phyloP scores from a whole-genome alignment of 345 rosid species.

The Hibiscus mutabilis region DNA sequence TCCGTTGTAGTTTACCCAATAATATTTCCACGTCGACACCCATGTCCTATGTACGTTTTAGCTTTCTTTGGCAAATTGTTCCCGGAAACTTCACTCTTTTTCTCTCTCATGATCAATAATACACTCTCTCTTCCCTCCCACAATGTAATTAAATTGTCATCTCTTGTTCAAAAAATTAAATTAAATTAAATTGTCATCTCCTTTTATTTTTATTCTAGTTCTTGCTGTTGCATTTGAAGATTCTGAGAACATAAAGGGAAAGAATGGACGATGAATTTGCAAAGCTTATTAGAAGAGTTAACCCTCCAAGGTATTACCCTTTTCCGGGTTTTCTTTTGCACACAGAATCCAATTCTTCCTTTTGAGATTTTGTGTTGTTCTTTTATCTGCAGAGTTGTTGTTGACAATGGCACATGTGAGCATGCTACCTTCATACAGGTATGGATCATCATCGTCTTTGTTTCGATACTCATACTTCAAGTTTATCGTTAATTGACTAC shows the following conservation, averaged over 20 bases:
- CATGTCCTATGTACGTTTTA: neutral
- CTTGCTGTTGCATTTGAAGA: neutral
- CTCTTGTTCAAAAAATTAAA: no score
- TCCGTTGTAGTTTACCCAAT: no score
- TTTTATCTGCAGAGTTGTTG: slow-evolving; percentile 32
- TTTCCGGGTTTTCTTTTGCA: neutral
- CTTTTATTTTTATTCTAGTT: neutral
- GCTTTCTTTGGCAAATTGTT: neutral
- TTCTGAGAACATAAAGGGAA: neutral
- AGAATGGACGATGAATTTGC: slow-evolving; percentile 45
- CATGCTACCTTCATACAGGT: slow-evolving; percentile 47
- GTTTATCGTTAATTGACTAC: no score
- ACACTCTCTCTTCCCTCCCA: neutral
- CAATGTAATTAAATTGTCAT: neutral
- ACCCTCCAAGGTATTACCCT: slow-evolving; percentile 27
- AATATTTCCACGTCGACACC: neutral
- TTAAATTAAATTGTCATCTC: no score
- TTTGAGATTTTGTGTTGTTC: neutral
- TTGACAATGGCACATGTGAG: slow-evolving; percentile 35
- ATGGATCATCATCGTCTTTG: neutral
- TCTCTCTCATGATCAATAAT: neutral
- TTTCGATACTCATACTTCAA: no score
- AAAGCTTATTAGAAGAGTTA: slow-evolving; percentile 42
- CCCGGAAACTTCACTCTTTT: neutral
- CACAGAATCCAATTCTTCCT: neutral